A percentile compares a stretch with the other conserved stretches of the same genome.
Conservation (phyloP, 2,329 filamentous ascomycete species). For the Fusarium cicatricum region DNA sequence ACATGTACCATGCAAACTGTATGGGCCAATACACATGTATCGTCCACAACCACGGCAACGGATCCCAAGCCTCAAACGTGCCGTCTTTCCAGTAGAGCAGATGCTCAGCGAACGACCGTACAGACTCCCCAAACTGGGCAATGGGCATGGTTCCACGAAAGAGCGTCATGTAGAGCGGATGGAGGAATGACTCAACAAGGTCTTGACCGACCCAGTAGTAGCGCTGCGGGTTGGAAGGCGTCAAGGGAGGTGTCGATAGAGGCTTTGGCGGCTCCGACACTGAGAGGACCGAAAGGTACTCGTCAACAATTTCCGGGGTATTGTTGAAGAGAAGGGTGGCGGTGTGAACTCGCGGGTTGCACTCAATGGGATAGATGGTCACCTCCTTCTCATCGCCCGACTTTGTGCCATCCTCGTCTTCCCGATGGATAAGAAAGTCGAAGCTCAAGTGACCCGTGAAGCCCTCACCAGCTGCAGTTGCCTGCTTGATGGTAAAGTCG, state of each 20-base stretch:
- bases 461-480: constrained; percentile 54
- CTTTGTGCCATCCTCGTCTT: constrained; percentile 10
- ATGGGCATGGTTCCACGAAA: constrained; percentile 35
- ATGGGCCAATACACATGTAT: constrained; percentile 65
- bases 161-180: constrained; percentile 51
- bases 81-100: constrained; percentile 63
- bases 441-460: constrained; percentile 78
- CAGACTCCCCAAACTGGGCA: constrained; percentile 29
- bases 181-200: constrained; percentile 59
- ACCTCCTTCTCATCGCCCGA: constrained; percentile 38
- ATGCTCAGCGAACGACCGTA: constrained; percentile 46
- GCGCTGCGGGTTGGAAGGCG: constrained; percentile 35
- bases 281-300: constrained; percentile 61
- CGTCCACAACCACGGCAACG: constrained; percentile 64
- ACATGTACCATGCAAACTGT: constrained; percentile 57
- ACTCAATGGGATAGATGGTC: constrained; percentile 71
- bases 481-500: constrained; percentile 68
- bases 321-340: constrained; percentile 68
- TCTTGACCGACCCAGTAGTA: constrained; percentile 76
- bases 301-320: constrained; percentile 56
- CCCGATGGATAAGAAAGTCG: constrained; percentile 66
- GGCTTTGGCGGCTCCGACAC: constrained; percentile 1
- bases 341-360: constrained; percentile 74
- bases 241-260: constrained; percentile 26
- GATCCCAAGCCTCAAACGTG: constrained; percentile 62